Conservation (phyloP, 2,329 filamentous ascomycete species). For the Waltergamsia citrina region DNA sequence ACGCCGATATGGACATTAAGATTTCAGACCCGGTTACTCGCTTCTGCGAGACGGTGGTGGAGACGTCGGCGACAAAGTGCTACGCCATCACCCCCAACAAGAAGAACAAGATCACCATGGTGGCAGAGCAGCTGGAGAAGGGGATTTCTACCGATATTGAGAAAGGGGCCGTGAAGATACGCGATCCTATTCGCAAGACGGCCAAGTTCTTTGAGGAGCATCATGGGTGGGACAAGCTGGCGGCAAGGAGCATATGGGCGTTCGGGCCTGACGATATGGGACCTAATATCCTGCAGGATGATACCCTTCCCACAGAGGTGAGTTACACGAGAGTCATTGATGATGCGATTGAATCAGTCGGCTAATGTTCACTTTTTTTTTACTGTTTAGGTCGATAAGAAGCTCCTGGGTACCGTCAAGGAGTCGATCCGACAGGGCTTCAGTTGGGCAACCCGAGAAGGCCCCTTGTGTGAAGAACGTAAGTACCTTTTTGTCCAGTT, state of each 20-base stretch:
- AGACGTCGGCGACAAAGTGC: conserved; percentile 95
- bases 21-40: conserved; percentile 95
- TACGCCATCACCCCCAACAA: conserved; percentile 98
- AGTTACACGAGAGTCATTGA: conserved; percentile 17
- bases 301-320: conserved; percentile 83
- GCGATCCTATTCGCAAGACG: conserved; percentile 83
- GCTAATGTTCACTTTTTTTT: not conserved
- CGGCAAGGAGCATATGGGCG: conserved; percentile 93
- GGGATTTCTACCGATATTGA: conserved; percentile 95
- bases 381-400: conserved; percentile 95
- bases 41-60: conserved; percentile 96
- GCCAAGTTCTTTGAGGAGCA: conserved; percentile 96
- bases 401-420: conserved; percentile 73
- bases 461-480: conserved; percentile 95
- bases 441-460: conserved; percentile 91
- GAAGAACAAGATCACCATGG: conserved; percentile 98
- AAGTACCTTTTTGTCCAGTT: conserved; percentile 29
- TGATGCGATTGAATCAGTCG: not conserved
- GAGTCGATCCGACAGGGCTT: conserved; percentile 95
- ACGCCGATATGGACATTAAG: conserved; percentile 98
- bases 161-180: conserved; percentile 79
- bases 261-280: conserved; percentile 94
- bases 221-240: conserved; percentile 93
- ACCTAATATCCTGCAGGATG: conserved; percentile 93
- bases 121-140: conserved; percentile 89